A percentile compares a stretch with the other conserved stretches of the same genome.
Evolutionary conservation across 495 filamentous ascomycete species (phyloP).

Genomic region (Neurospora intermedia): DNA sequence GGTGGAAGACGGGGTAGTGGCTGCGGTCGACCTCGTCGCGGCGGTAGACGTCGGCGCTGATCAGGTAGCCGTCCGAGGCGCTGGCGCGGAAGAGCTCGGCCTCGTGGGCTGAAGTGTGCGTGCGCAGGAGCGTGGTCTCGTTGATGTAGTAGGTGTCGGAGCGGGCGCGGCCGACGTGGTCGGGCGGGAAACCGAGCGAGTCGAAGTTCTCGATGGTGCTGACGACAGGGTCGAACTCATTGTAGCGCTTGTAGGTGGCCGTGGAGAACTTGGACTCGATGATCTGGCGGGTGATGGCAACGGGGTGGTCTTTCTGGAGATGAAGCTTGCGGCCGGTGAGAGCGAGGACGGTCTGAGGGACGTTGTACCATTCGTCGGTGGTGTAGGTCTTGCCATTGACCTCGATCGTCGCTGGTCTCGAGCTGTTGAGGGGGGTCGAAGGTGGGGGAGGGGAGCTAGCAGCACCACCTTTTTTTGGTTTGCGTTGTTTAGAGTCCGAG

Average conservation of each 20-base stretch:
- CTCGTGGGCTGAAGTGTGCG: constrained; percentile 90
- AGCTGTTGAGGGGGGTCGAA: neutral
- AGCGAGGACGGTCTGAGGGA: constrained; percentile 61
- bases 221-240: constrained; percentile 73
- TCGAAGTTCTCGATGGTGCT: constrained; percentile 85
- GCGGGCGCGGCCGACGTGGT: constrained; percentile 80
- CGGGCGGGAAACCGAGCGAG: constrained; percentile 78
- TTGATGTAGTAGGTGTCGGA: constrained; percentile 98
- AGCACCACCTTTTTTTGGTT: neutral
- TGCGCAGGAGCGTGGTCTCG: constrained; percentile 69
- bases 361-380: constrained; percentile 78
- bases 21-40: constrained; percentile 88
- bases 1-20: constrained; percentile 96
- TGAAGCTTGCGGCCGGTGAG: constrained; percentile 68
- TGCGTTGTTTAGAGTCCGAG: neutral
- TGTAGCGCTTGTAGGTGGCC: constrained; percentile 65
- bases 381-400: constrained; percentile 55
- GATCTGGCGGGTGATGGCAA: constrained; percentile 80
- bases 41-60: constrained; percentile 93
- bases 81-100: constrained; percentile 72
- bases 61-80: constrained; percentile 67
- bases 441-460: neutral
- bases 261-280: constrained; percentile 81
- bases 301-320: constrained; percentile 76
- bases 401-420: constrained; percentile 5